Conservation (phyloP, 2,329 filamentous ascomycete genomes). For the Colletotrichum musae region DNA sequence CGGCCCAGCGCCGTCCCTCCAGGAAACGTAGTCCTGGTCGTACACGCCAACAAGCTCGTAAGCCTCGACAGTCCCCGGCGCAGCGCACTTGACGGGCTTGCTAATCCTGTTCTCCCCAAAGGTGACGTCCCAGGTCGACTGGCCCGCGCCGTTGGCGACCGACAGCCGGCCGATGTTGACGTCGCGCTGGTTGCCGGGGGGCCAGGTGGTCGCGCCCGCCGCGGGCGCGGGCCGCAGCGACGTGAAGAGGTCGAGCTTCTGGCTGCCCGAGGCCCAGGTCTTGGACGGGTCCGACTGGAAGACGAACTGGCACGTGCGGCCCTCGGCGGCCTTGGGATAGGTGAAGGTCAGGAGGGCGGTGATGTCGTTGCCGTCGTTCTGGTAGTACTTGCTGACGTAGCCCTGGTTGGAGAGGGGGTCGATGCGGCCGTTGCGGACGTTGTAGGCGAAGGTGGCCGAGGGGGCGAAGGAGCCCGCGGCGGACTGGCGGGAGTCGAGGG, state of each 20-base stretch:
- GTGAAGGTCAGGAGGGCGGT: conserved; percentile 49
- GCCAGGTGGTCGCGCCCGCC: conserved; percentile 42
- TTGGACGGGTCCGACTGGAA: conserved; percentile 44
- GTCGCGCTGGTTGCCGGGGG: conserved; percentile 48
- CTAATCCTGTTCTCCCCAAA: conserved; percentile 10
- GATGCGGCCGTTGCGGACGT: conserved; percentile 45
- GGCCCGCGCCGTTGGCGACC: conserved; percentile 15
- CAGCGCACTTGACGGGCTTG: conserved; percentile 26
- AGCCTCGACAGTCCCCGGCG: conserved; percentile 35
- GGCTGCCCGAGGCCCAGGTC: conserved; percentile 42
- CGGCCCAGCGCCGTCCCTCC: conserved; percentile 25
- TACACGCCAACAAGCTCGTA: conserved; percentile 41
- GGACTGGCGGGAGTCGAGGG: conserved; percentile 40
- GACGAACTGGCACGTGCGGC: conserved; percentile 46
- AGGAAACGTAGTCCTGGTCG: conserved; percentile 38
- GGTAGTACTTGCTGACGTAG: conserved; percentile 43
- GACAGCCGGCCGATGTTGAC: conserved; percentile 37
- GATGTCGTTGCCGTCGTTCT: conserved; percentile 46
- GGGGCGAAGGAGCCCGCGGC: conserved; percentile 43
- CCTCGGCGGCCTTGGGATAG: conserved; percentile 44
- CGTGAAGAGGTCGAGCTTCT: conserved; percentile 48
- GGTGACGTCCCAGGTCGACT: conserved; percentile 38
- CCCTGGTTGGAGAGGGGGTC: conserved; percentile 26
- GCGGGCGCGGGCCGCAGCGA: conserved; percentile 44
- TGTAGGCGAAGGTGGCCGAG: conserved; percentile 45